Evolutionary conservation across 2,329 filamentous ascomycete species (phyloP), one percentile per base, ranked within the genome.

Genomic region (Leptodontidium sp.): DNA sequence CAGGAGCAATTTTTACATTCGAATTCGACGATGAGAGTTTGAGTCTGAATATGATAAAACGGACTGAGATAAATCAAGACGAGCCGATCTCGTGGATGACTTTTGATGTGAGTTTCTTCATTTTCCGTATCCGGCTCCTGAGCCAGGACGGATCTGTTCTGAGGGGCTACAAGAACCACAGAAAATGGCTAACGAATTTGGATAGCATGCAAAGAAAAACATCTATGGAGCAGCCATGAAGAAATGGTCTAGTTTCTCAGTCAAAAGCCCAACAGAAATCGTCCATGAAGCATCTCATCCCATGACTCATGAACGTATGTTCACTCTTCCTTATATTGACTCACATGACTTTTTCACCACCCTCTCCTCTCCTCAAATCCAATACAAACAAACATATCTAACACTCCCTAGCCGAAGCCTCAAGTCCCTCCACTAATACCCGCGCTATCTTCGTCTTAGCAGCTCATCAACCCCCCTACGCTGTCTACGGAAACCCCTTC

Each of bases 41-140:
- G 72, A 90, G 90, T 7, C 82, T 97, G 70, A 87, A 90, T 73
- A 81, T 96, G 76, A 82, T 97, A 77, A 94, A 95, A 83, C 89
- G 91, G 75, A 96, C 93, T 0, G 88, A 90, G 68, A 96, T 97
- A 67, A 91, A 93, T 4, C 81, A 91, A 64, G 91, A 95, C 72
- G 93, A 97, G 81, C 92, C 93, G 8, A 96, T 97, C 73, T 97
- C 93, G 69, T 97, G 93, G 93, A 95, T 97, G 91, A 91, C 93
- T 17, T 95, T 97, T 77, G 91, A 93, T 79, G 92, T 93, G 83
- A 82, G 90, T 71, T 61, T 70, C 75, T 76, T 61, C 76, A 35
- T 11, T 47, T 45, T 21, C 14, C 8, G 21, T 6, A 2, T 12
- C 24, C 61, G 17, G 12, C 7, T n/a, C 4, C 32, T 24, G 14